Conservation (phyloP, 768 basidiomycete genomes). For the Termitomyces sp. region DNA sequence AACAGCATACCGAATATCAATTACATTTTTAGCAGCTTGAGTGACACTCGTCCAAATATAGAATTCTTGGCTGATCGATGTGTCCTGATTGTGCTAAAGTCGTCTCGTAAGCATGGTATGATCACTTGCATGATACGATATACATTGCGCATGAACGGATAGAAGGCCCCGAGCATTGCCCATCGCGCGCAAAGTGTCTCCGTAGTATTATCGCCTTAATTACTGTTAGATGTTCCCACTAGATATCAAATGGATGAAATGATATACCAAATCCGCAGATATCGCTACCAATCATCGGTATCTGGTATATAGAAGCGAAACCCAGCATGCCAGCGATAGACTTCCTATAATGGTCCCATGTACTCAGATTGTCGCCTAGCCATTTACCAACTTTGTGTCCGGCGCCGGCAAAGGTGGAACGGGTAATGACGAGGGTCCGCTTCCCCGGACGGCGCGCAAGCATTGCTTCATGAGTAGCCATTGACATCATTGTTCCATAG, state of each 20-base stretch:
- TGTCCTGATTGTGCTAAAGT: slow-evolving; percentile 48
- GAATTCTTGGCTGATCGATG: slow-evolving; percentile 57
- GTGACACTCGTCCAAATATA: slow-evolving; percentile 58
- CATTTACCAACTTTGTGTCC: slow-evolving; percentile 67
- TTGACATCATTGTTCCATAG: slow-evolving; percentile 71
- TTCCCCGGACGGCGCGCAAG: slow-evolving; percentile 54
- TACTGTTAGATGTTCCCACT: neutral
- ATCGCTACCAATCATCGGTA: slow-evolving; percentile 77
- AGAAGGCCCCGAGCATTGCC: slow-evolving; percentile 74
- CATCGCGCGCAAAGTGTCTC: slow-evolving; percentile 70
- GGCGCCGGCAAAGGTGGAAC: slow-evolving; percentile 69
- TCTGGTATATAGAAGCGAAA: slow-evolving; percentile 59
- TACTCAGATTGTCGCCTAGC: slow-evolving; percentile 63
- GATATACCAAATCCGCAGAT: slow-evolving; percentile 59
- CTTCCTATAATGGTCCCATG: slow-evolving; percentile 52
- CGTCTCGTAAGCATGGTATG: neutral
- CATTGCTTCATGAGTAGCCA: slow-evolving; percentile 55
- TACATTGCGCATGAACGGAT: slow-evolving; percentile 77
- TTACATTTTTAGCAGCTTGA: slow-evolving; percentile 51
- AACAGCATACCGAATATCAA: slow-evolving; percentile 51
- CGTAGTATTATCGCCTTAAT: slow-evolving; percentile 52
- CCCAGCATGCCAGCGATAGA: slow-evolving; percentile 63
- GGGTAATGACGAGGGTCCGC: slow-evolving; percentile 63
- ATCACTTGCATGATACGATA: slow-evolving; percentile 14
- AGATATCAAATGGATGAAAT: neutral